These are phyloP conservation scores for Pouteria glomerata DNA, from an alignment of 148 eudicot genomes.

Conservation along the genomic window DNA sequence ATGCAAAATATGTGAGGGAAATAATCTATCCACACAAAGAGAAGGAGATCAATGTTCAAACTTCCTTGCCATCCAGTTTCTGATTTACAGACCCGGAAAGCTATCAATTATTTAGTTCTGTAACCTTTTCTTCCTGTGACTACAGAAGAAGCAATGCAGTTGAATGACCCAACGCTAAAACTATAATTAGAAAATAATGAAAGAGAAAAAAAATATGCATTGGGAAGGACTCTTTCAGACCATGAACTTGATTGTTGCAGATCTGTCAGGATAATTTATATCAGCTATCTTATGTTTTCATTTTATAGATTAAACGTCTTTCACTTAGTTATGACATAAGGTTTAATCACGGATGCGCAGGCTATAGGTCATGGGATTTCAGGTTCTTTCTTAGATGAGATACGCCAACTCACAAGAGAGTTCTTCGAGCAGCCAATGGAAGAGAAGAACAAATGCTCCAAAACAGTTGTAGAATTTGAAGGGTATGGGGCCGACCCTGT, in stretches of 20 bases:
- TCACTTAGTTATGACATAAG: not conserved
- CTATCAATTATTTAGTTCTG: no score
- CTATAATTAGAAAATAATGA: not conserved
- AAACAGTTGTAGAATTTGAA: conserved; percentile 27
- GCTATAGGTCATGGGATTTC: conserved; percentile 46
- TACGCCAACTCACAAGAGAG: conserved; percentile 23
- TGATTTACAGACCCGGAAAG: no score
- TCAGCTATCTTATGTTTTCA: no score
- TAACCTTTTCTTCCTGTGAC: not conserved
- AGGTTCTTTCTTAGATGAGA: conserved; percentile 27
- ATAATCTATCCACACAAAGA: no score
- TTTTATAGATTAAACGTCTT: not conserved
- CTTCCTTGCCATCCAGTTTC: not conserved
- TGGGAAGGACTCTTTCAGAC: not conserved
- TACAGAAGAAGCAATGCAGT: not conserved
- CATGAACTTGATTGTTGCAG: not conserved
- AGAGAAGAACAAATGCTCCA: conserved; percentile 37
- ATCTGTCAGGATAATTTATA: no score
- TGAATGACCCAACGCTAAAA: not conserved
- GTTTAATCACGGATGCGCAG: conserved; percentile 13
- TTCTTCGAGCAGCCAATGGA: conserved; percentile 45
- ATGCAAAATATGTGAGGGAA: not conserved
- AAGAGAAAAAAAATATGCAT: not conserved
- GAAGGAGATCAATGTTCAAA: no score
- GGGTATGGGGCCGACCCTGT: conserved; percentile 54